These are phyloP conservation scores for Boletus edulis DNA, from an alignment of 768 basidiomycete genomes.

Conservation along the genomic window DNA sequence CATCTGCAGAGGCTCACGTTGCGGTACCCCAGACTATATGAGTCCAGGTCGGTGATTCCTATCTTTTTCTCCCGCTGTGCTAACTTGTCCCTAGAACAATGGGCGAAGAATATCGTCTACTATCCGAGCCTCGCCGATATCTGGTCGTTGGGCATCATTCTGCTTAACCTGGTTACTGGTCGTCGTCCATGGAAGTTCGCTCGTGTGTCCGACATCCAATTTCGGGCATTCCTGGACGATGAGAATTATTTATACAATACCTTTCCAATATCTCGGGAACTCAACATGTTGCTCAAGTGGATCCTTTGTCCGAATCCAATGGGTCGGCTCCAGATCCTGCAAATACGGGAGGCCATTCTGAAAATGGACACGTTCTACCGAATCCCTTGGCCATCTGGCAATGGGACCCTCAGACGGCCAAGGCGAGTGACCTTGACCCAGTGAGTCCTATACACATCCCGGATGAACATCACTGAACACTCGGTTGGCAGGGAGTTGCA, in stretches of 20 bases:
- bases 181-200: slow-evolving; percentile 18
- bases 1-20: slow-evolving; percentile 49
- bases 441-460: neutral
- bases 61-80: neutral
- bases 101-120: slow-evolving; percentile 43
- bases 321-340: slow-evolving; percentile 12
- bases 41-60: slow-evolving; percentile 53
- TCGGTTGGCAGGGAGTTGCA: neutral
- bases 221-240: slow-evolving; percentile 14
- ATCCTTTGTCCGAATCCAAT: slow-evolving; percentile 16
- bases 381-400: neutral
- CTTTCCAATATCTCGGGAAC: slow-evolving; percentile 13
- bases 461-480: neutral
- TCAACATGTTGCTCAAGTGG: slow-evolving; percentile 15
- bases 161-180: slow-evolving; percentile 79
- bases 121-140: slow-evolving; percentile 44
- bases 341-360: slow-evolving; percentile 17
- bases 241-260: slow-evolving; percentile 14
- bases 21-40: slow-evolving; percentile 66
- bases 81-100: slow-evolving; percentile 41
- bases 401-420: neutral
- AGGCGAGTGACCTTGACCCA: neutral
- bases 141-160: slow-evolving; percentile 77
- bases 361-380: slow-evolving; percentile 18
- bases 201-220: slow-evolving; percentile 3